phyloP scores from a whole-genome alignment of 75 land plant genomes.

The Pseudotsuga menziesii region DNA sequence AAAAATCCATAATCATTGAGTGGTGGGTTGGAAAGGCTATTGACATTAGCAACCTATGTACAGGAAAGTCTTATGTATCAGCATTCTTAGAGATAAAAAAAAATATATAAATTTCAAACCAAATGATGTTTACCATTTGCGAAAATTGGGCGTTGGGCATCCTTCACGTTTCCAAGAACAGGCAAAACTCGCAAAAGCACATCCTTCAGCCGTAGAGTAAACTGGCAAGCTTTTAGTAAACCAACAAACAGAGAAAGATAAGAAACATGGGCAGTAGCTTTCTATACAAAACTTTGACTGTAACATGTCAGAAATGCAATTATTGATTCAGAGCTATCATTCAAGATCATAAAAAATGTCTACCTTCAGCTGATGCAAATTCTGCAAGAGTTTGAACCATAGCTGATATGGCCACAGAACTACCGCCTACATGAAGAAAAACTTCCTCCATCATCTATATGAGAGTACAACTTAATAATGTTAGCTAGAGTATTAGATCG shows the following conservation, averaged over 20 bases:
- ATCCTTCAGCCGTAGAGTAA: constrained; percentile 78
- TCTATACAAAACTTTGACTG: not conserved
- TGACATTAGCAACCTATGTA: not conserved
- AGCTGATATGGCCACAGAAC: constrained; percentile 57
- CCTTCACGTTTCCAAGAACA: constrained; percentile 85
- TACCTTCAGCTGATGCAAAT: constrained; percentile 88
- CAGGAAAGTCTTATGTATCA: not conserved
- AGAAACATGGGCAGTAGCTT: not conserved
- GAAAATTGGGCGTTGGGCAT: constrained; percentile 74
- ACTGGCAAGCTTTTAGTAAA: constrained; percentile 62
- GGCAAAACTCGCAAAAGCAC: constrained; percentile 87
- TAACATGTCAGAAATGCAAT: not conserved
- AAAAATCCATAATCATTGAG: not conserved
- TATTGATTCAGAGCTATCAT: not conserved
- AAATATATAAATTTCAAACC: not conserved
- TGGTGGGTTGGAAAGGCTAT: not conserved
- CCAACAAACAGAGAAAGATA: constrained; percentile 13
- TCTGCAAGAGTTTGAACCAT: constrained; percentile 94
- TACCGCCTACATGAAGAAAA: constrained; percentile 69
- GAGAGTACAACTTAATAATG: not conserved
- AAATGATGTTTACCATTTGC: constrained; percentile 62
- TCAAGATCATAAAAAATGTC: not conserved
- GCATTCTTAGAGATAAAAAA: not conserved
- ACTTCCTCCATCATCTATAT: constrained; percentile 92
- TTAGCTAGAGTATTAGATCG: not conserved